Evolutionary conservation across 192 early-diverging fungal genomes (phyloP), one percentile per base, ranked within the genome.

Genomic region (Linnemannia exigua): DNA sequence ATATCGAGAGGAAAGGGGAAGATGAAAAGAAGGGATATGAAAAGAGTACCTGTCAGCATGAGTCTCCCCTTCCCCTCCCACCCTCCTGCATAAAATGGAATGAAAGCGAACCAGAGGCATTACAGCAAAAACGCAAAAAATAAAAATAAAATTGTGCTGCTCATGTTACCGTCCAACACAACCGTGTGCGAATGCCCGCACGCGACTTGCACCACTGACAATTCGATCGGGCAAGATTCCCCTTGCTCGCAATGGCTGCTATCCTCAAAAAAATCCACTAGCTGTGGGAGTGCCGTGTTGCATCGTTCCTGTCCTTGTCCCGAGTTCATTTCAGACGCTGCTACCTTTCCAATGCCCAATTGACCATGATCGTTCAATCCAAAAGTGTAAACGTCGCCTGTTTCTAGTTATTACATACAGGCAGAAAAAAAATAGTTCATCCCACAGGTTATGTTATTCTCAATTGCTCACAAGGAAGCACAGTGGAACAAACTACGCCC

Each of bases 331-430:
- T 63, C 58, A 4, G 58, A n/a, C n/a, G n/a, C n/a, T n/a, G n/a
- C n/a, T n/a, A n/a, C 58, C 7, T 44, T 70, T 44, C 75, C 67
- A 44, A 81, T 67, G n/a, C 88, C 81, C 46, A 87, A 63, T 71
- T 82, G 84, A 9, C 88, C 88, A 67, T 81, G 74, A 44, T 89
- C 78, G 61, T 89, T 87, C 70, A 86, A 72, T 16, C 88, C 88
- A 79, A 89, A 89, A 3, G 80, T 84, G 38, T 89, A 89, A 5
- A 89, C 54, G 46, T 89, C 88, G n/a, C 84, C 80, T 4, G 75
- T 70, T 8, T 89, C 88, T 89, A 51, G 33, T 35, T 22, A 63
- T 7, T 4, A 2, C 35, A 71, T 38, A 58, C 17, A n/a, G n/a
- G n/a, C 17, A 58, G 6, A 14, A 58, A 5, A 58, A 25, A 58